Evolutionary conservation across 2,329 filamentous ascomycete genomes (phyloP), one percentile per base, ranked within the genome.

Genomic region (Metarhizium sp.): DNA sequence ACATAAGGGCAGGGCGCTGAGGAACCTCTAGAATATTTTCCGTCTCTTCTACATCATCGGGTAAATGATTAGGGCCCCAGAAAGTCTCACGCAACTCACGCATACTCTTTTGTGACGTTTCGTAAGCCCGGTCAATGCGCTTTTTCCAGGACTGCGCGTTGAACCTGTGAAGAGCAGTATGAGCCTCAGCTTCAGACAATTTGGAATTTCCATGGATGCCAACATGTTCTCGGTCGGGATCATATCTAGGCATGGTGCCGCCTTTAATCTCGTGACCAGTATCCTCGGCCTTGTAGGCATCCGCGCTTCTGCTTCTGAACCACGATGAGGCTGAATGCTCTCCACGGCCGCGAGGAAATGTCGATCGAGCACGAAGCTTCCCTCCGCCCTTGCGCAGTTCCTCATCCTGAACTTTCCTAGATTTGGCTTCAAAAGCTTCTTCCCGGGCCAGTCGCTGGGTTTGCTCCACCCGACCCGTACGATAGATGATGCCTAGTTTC

Each of bases 401-500:
- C 55, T 90, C 84, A 59, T 92, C 87, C 55, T 84, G 82, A 20
- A 96, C 81, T 64, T 87, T 92, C 68, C 92, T 95, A 14, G 87
- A 80, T 69, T 99, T 99, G 57, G 95, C 76, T 14, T 84, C 77
- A 70, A 95, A 97, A 0, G 92, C 92, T 60, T 95, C 90, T 68
- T 96, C 90, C 47, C 94, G 84, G 4, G 92, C 92, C 54, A 95
- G 75, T 20, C 94, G 82, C 69, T 97, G 94, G 67, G 87, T 86
- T 70, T 97, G 92, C 69, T 99, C 94, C 55, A 92, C 76, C 20
- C 92, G 78, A 0, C 95, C 94, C 49, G 90, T 84, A 36, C 92
- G 85, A 69, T 97, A 99, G 52, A 99, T 99, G 66, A 91, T 85
- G 16, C 92, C 90, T 10, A 99, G 76, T 67, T 96, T 97, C 89